Conservation (phyloP, 805 yeast species). For the Clavispora vitiphila region DNA sequence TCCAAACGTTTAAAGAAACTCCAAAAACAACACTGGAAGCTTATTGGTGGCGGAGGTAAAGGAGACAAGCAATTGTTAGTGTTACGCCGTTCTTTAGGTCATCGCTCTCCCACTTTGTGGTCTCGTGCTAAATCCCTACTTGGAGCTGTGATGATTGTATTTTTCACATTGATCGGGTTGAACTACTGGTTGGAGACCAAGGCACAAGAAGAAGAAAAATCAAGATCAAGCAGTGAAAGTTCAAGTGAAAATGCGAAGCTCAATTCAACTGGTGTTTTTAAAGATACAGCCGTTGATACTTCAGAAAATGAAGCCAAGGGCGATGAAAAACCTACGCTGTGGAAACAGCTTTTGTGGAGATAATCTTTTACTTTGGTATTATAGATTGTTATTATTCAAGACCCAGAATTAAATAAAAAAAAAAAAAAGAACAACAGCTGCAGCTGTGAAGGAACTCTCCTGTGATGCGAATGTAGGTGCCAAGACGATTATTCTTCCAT, state of each 20-base stretch:
- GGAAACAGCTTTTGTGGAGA: background rate
- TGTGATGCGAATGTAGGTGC: background rate
- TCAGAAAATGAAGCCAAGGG: too few species aligned
- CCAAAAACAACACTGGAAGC: constrained; percentile 45
- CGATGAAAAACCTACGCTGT: too few species aligned
- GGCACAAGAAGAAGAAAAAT: background rate
- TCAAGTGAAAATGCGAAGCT: too few species aligned
- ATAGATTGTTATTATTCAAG: background rate
- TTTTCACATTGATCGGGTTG: constrained; percentile 18
- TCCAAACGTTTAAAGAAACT: constrained; percentile 36
- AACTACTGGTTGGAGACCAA: constrained; percentile 20
- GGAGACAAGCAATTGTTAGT: constrained; percentile 12
- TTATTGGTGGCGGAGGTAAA: constrained; percentile 45
- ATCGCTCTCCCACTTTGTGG: background rate
- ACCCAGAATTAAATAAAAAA: background rate
- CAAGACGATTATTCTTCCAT: background rate
- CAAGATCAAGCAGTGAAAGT: too few species aligned
- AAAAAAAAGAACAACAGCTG: background rate
- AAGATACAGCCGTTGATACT: too few species aligned
- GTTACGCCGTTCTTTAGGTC: constrained; percentile 6
- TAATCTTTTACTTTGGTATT: background rate
- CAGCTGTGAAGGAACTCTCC: background rate
- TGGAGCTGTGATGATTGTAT: constrained; percentile 24
- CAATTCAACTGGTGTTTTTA: too few species aligned
- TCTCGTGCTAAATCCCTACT: constrained; percentile 17